Conservation (phyloP, 768 basidiomycete genomes). For the Panaeolus papilionaceus region DNA sequence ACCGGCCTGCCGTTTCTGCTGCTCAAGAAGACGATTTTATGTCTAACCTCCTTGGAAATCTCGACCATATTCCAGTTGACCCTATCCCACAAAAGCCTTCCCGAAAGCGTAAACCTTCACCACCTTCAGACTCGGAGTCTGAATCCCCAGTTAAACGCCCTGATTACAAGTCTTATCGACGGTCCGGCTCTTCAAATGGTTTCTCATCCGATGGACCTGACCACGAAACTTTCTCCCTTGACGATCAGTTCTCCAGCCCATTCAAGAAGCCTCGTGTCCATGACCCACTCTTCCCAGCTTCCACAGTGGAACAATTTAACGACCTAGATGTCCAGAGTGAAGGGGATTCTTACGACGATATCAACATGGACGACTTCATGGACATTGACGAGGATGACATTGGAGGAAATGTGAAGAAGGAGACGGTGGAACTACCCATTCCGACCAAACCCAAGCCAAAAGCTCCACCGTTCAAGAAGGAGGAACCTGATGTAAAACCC, state of each 20-base stretch:
- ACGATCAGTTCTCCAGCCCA: conserved; percentile 70
- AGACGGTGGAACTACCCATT: conserved; percentile 35
- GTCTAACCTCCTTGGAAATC: conserved; percentile 75
- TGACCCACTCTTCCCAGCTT: conserved; percentile 58
- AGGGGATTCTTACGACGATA: conserved; percentile 53
- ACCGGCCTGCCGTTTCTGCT: conserved; percentile 75
- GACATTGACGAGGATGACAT: conserved; percentile 59
- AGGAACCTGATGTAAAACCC: conserved; percentile 54
- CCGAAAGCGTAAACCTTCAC: conserved; percentile 75
- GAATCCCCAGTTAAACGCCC: conserved; percentile 43
- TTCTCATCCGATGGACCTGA: conserved; percentile 54
- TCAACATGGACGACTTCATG: conserved; percentile 69
- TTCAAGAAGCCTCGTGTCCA: conserved; percentile 65
- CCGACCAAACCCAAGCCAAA: conserved; percentile 27
- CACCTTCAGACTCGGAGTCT: conserved; percentile 44
- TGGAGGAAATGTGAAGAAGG: conserved; percentile 41
- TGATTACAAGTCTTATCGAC: conserved; percentile 39
- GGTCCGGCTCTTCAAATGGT: conserved; percentile 40
- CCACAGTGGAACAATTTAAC: conserved; percentile 52
- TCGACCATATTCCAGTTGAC: conserved; percentile 55
- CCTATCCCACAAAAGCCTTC: conserved; percentile 33
- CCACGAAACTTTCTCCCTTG: conserved; percentile 47
- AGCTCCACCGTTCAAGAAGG: conserved; percentile 37
- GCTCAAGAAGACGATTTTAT: conserved; percentile 92
- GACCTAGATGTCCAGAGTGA: conserved; percentile 64